Conservation (phyloP, 768 basidiomycete species). For the Mycena amicta region DNA sequence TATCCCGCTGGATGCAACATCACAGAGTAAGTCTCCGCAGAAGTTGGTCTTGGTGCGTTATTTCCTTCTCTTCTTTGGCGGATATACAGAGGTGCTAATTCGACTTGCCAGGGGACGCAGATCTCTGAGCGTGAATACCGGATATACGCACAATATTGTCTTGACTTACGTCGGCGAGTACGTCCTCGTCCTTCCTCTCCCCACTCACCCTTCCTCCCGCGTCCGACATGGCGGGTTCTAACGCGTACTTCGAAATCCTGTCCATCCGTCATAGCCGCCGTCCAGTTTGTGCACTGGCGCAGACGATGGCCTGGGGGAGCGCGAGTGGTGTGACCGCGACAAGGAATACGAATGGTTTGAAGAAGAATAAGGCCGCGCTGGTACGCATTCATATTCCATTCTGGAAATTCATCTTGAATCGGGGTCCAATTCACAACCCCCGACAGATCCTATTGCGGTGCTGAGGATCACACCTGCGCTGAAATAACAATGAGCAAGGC, state of each 20-base stretch:
- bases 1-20: constrained; percentile 43
- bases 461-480: no score
- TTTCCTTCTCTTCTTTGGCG: neutral
- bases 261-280: no score
- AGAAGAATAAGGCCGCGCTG: no score
- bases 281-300: no score
- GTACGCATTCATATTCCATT: no score
- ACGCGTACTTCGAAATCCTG: constrained; percentile 65
- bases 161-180: constrained; percentile 51
- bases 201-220: constrained; percentile 29
- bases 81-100: no score
- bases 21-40: constrained; percentile 44
- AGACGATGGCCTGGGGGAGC: constrained; percentile 2
- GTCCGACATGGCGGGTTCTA: constrained; percentile 56
- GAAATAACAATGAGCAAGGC: no score
- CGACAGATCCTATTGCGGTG: no score
- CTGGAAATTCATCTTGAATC: no score
- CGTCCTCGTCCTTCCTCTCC: constrained; percentile 17
- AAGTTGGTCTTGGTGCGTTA: constrained; percentile 43
- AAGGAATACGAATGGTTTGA: neutral
- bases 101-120: constrained; percentile 6
- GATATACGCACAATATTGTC: constrained; percentile 46
- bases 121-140: constrained; percentile 60
- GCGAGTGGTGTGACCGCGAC: neutral
- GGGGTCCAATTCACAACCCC: no score